Percentiles rank a stretch among this genome's conserved stretches.
phyloP scores from a whole-genome alignment of 495 filamentous ascomycete genomes.

The Xylaria acuta region DNA sequence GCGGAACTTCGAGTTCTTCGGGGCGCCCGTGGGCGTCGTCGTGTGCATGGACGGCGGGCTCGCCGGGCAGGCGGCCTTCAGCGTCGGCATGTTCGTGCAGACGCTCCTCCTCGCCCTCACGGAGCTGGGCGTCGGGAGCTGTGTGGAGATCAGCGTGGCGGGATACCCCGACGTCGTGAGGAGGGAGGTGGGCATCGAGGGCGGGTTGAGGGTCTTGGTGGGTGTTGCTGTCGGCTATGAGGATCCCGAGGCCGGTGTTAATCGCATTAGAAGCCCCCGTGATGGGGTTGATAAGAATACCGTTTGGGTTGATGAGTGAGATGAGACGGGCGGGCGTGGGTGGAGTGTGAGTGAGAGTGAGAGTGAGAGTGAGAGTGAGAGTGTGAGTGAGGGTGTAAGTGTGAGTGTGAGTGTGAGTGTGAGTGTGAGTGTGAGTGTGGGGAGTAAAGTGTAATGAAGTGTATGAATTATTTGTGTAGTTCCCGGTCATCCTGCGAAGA shows the following conservation, averaged over 20 bases:
- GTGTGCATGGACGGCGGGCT: constrained; percentile 30
- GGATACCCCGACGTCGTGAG: constrained; percentile 28
- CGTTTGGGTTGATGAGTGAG: constrained; percentile 17
- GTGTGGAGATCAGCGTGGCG: constrained; percentile 29
- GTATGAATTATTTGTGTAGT: no score
- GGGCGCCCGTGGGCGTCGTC: constrained; percentile 26
- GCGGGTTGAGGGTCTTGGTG: constrained; percentile 25
- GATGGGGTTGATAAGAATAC: background rate
- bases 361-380: background rate
- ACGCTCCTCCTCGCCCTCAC: constrained; percentile 30
- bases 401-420: background rate
- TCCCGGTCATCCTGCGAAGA: background rate
- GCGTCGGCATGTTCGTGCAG: constrained; percentile 33
- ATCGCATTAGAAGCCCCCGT: constrained; percentile 3
- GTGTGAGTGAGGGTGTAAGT: background rate
- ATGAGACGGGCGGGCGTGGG: background rate
- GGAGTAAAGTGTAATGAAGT: background rate
- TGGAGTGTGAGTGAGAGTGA: background rate
- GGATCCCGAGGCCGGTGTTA: constrained; percentile 17
- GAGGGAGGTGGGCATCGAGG: constrained; percentile 19
- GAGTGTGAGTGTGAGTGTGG: background rate
- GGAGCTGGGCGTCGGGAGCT: constrained; percentile 26
- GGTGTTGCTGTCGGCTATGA: constrained; percentile 27
- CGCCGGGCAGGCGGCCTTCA: background rate
- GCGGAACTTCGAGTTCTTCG: constrained; percentile 36